Percentiles rank a stretch among this genome's conserved stretches.
phyloP scores from a whole-genome alignment of 1,139 yeast species.

The Lodderomyces pseudojiufengensis region DNA sequence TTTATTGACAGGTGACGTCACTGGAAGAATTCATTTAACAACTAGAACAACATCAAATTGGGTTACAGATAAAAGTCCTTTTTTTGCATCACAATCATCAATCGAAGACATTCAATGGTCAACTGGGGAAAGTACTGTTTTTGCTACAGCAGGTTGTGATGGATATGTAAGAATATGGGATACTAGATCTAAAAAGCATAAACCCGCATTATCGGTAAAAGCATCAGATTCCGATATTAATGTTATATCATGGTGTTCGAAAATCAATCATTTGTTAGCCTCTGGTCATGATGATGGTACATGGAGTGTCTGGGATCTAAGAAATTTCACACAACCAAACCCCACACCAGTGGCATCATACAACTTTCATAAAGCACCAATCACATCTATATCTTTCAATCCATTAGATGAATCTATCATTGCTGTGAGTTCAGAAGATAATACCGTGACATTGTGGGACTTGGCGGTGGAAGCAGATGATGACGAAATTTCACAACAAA shows the following conservation, averaged over 20 bases:
- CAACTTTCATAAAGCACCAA: conserved; percentile 90
- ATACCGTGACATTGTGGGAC: conserved; percentile 96
- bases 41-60: conserved; percentile 74
- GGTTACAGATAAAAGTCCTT: conserved; percentile 85
- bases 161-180: conserved; percentile 96
- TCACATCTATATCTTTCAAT: conserved; percentile 90
- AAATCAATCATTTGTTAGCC: conserved; percentile 81
- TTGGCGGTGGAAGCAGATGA: conserved; percentile 96
- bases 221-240: conserved; percentile 89
- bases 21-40: conserved; percentile 79
- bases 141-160: conserved; percentile 90
- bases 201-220: conserved; percentile 80
- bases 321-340: conserved; percentile 56
- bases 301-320: conserved; percentile 98
- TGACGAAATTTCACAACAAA: conserved; percentile 83
- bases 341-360: conserved; percentile 88
- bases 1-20: conserved; percentile 81
- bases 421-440: conserved; percentile 95
- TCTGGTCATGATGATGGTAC: conserved; percentile 97
- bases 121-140: conserved; percentile 84
- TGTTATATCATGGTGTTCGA: conserved; percentile 93
- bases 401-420: conserved; percentile 94
- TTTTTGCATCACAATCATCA: conserved; percentile 64
- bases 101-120: conserved; percentile 98
- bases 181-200: conserved; percentile 86